A percentile compares a stretch with the other conserved stretches of the same genome.
phyloP scores from a whole-genome alignment of 2,329 filamentous ascomycete genomes.

The Fusarium camptoceras region DNA sequence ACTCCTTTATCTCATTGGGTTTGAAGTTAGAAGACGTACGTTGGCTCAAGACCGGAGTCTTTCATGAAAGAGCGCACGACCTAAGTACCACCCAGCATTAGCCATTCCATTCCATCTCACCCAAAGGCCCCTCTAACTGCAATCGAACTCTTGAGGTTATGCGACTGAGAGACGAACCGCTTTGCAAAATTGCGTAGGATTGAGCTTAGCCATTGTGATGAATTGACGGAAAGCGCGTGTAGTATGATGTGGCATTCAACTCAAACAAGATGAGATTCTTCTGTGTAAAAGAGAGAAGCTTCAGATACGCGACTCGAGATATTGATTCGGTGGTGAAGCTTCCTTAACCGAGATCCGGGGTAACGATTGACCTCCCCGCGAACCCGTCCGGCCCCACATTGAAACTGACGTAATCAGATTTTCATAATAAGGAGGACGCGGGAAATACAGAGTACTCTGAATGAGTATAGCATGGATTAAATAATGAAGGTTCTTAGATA shows the following conservation, averaged over 20 bases:
- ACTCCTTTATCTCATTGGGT: not conserved
- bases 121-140: fast-evolving
- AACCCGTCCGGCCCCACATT: conserved; percentile 4
- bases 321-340: conserved; percentile 15
- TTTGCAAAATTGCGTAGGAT: conserved; percentile 51
- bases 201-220: conserved; percentile 50
- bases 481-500: no score
- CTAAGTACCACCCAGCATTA: conserved; percentile 55
- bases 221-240: no score
- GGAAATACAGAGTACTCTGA: not conserved
- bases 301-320: not conserved
- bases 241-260: fast-evolving
- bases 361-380: conserved; percentile 13
- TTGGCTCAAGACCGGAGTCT: conserved; percentile 88
- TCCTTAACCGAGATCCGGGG: conserved; percentile 17
- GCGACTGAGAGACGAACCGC: conserved; percentile 45
- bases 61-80: conserved; percentile 87
- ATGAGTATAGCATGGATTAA: not conserved
- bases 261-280: not conserved
- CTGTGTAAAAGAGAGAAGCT: not conserved
- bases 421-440: not conserved
- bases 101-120: fast-evolving
- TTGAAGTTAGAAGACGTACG: conserved; percentile 62
- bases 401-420: conserved; percentile 14
- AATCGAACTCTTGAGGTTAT: not conserved